Evolutionary conservation across 2,329 filamentous ascomycete genomes (phyloP), one percentile per base, ranked within the genome.

Genomic region (Xylariomycetidae sp.): DNA sequence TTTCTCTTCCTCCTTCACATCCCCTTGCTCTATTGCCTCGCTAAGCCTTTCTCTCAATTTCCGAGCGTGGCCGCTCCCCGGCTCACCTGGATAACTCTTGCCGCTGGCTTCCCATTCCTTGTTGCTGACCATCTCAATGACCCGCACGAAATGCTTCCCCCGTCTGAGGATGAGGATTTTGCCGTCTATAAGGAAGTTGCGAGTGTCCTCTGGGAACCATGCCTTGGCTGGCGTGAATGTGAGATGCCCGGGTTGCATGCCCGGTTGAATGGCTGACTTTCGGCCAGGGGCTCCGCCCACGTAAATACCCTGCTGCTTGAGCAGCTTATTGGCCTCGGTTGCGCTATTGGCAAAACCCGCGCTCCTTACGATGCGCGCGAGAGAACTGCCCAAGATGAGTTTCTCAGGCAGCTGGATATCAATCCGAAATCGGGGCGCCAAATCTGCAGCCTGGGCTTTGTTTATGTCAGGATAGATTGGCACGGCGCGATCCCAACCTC

Each of bases 91-190:
- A 52, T 80, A 80, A 13, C 58, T 58, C 41, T 61, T 37, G 17
- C 74, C 74, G 36, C 63, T 68, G 4, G 45, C 49, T 26, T 57
- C 48, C 66, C 72, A 80, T 38, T 69, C 69, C 29, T 73, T 62
- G 49, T 82, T 74, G 40, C 58, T 62, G 18, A 82, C 62, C 41
- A 82, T 63, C 56, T 80, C 65, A 32, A 82, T 64, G 43, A 81
- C 68, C 28, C 76, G 72, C 28, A 82, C 57, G 41, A 80, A 77
- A 57, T 79, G 71, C 61, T 80, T 81, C 44, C 77, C 77, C 50
- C 70, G 76, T 43, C 79, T 74, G 33, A 82, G 61, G 45, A 82
- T 69, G 42, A 82, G 61, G 29, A 81, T 45, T 42, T 70, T 66
- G 36, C 56, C 74, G 40, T 80, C 74, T 13, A 86, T 70, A 35